Percentiles rank a stretch among this genome's conserved stretches.
Conservation (phyloP, 352 stramenopile genomes). For the Pythium apleroticum region DNA sequence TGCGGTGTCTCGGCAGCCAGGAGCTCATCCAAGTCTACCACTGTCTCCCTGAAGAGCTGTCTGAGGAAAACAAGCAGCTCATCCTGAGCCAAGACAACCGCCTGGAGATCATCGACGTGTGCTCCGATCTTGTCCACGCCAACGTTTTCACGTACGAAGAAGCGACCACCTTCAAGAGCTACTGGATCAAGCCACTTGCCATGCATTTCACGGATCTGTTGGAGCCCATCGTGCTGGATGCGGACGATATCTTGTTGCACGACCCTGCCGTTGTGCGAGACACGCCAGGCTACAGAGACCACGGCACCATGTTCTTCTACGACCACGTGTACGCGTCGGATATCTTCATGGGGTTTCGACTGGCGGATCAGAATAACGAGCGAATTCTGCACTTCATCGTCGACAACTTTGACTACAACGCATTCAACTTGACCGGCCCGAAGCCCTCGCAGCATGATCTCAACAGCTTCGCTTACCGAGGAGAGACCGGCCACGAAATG, state of each 20-base stretch:
- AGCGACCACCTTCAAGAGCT: slow-evolving; percentile 45
- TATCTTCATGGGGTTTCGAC: slow-evolving; percentile 22
- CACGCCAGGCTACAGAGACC: slow-evolving; percentile 36
- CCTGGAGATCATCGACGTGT: slow-evolving; percentile 70
- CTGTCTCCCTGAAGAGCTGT: slow-evolving; percentile 45
- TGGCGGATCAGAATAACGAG: slow-evolving; percentile 2
- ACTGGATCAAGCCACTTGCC: slow-evolving; percentile 62
- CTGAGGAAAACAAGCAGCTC: slow-evolving; percentile 29
- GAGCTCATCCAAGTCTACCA: slow-evolving; percentile 49
- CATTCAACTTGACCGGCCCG: slow-evolving; percentile 30
- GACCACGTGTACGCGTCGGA: slow-evolving; percentile 41
- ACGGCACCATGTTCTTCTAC: slow-evolving; percentile 63
- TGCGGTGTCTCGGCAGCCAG: slow-evolving; percentile 41
- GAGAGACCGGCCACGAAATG: slow-evolving; percentile 44
- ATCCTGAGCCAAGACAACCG: slow-evolving; percentile 41
- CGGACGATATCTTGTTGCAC: slow-evolving; percentile 45
- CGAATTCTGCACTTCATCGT: slow-evolving; percentile 38
- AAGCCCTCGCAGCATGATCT: slow-evolving; percentile 20
- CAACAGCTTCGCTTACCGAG: slow-evolving; percentile 36
- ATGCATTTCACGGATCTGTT: slow-evolving; percentile 46
- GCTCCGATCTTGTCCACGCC: slow-evolving; percentile 32
- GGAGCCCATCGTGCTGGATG: slow-evolving; percentile 54
- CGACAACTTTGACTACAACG: slow-evolving; percentile 44
- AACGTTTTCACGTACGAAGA: slow-evolving; percentile 12
- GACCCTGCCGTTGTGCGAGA: slow-evolving; percentile 38